Evolutionary conservation across 2,329 filamentous ascomycete genomes (phyloP).

Genomic region (Teratosphaeria gauchensis): DNA sequence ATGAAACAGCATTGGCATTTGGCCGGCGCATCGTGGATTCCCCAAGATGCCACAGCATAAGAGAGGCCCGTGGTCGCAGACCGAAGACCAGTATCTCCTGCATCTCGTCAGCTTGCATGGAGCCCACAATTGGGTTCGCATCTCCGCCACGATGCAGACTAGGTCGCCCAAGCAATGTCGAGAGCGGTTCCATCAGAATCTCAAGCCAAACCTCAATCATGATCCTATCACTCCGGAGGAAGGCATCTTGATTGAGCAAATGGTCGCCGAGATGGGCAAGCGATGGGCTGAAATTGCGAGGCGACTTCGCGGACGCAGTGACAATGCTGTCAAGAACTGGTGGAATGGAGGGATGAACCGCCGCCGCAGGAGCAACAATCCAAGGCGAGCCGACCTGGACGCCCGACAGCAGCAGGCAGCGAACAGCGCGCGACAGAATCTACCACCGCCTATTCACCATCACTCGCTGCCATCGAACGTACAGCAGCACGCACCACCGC

Average conservation of each 20-base stretch:
- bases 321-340: conserved; percentile 97
- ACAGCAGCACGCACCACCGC: conserved; percentile 6
- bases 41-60: conserved; percentile 45
- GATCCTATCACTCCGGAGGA: conserved; percentile 74
- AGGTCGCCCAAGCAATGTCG: conserved; percentile 90
- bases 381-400: conserved; percentile 25
- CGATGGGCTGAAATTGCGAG: conserved; percentile 90
- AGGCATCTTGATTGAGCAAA: conserved; percentile 60
- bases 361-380: conserved; percentile 37
- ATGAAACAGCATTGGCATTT: neutral
- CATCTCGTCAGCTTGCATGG: conserved; percentile 62
- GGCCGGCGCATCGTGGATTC: neutral
- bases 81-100: conserved; percentile 63
- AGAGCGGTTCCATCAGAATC: conserved; percentile 87
- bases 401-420: conserved; percentile 16
- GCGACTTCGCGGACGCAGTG: conserved; percentile 70
- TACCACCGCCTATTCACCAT: conserved; percentile 9
- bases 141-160: conserved; percentile 63
- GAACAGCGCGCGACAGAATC: neutral
- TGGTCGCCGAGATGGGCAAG: conserved; percentile 71
- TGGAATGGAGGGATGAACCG: conserved; percentile 92
- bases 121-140: conserved; percentile 81
- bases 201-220: conserved; percentile 70
- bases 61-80: conserved; percentile 74
- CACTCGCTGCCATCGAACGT: conserved; percentile 7